Evolutionary conservation across 2,329 filamentous ascomycete genomes (phyloP), one percentile per base, ranked within the genome.

Genomic region (Fusarium virguliforme): DNA sequence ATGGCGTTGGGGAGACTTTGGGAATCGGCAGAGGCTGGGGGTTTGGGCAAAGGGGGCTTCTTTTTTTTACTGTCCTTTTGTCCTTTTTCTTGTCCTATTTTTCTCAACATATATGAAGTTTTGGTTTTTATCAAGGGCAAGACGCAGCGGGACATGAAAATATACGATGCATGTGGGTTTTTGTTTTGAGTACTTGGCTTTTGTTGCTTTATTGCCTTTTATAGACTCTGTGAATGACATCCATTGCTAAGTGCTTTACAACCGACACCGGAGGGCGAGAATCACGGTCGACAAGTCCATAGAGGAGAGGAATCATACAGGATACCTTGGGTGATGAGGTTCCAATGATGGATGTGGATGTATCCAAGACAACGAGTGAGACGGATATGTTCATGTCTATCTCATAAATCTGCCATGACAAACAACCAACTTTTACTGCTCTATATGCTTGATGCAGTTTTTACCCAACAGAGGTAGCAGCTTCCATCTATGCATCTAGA

Each of bases 1-100:
- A 66, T 62, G 78, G 78, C 76, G 78, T 78, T 79, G 76, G 58
- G 76, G 76, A 72, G 75, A 75, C 58, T 66, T 72, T 61, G 64
- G 57, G 41, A 40, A 61, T 65, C 34, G 48, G 54, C 34, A 37
- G 56, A 34, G 64, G 24, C 40, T 60, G 59, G 57, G 41, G 32
- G 64, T 65, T 43, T 60, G 64, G 63, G 63, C 53, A 60, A 64
- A 50, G 64, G 64, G 62, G 63, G 54, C 48, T 57, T 70, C 46
- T 28, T 62, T 43, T 64, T 61, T 57, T 22, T 56, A 48, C 8
- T 48, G 43, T 51, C 41, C 38, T 8, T n/a, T 35, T 41, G 13
- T 32, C 26, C 13, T 9, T 22, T 55, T 34, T 41, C 32, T 56
- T 26, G 6, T 60, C 28, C 64, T 55, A 60, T 51, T 62, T 68